A percentile compares a stretch with the other conserved stretches of the same genome.
These are phyloP conservation scores for Raphanus hybrid DNA, from an alignment of 441 rosid species.

Conservation along the genomic window DNA sequence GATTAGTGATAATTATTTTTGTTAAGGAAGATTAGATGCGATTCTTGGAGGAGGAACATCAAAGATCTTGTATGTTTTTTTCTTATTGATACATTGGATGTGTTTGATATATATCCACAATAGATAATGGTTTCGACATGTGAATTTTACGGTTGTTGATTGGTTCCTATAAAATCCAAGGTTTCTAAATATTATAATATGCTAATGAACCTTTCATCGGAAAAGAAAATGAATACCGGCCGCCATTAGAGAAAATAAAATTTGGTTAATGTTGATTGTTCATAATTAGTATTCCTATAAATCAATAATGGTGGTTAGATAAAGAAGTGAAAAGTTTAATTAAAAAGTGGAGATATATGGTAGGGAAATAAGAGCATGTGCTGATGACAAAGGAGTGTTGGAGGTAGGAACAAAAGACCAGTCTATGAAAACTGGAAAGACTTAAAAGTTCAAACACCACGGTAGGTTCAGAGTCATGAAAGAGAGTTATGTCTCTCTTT, in stretches of 20 bases:
- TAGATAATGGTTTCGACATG: constrained; percentile 34
- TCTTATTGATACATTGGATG: constrained; percentile 38
- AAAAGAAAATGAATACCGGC: not conserved
- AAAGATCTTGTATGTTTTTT: constrained; percentile 42
- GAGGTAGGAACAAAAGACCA: not conserved
- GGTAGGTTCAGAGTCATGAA: not conserved
- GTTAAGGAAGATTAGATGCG: constrained; percentile 15
- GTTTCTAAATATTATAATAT: not conserved
- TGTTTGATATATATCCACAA: constrained; percentile 16
- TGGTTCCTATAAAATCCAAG: constrained; percentile 3
- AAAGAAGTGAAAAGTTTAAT: not conserved
- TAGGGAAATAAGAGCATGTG: not conserved
- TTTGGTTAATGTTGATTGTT: not conserved
- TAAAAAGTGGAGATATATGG: not conserved
- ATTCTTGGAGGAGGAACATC: constrained; percentile 23
- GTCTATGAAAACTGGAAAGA: not conserved
- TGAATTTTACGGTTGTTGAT: constrained; percentile 18
- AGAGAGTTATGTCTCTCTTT: no score
- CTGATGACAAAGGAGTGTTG: not conserved
- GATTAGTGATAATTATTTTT: constrained; percentile 13
- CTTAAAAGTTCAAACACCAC: not conserved
- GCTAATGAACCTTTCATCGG: not conserved
- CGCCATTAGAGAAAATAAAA: not conserved
- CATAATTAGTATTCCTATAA: not conserved
- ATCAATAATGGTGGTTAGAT: not conserved